Percentiles rank a stretch among this genome's conserved stretches.
Evolutionary conservation across 257 asterid species (phyloP).

Genomic region (Rauvolfia tetraphylla): DNA sequence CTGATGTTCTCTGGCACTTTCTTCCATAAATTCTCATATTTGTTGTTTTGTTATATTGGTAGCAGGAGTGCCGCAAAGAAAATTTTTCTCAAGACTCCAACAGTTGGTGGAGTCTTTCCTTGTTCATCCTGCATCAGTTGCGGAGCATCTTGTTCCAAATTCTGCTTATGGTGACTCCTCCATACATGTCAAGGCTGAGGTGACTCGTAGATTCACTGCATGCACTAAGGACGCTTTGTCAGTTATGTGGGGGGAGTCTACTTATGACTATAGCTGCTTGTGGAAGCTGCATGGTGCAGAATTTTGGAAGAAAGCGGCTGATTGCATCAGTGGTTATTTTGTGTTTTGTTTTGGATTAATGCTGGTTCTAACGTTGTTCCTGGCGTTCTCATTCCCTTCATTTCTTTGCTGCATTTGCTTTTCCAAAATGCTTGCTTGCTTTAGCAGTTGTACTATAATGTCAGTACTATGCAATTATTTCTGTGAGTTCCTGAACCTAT

Average conservation of each 20-base stretch:
- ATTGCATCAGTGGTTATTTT: background rate
- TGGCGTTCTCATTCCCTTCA: background rate
- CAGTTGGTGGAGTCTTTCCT: conserved; percentile 10
- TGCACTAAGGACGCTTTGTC: conserved; percentile 73
- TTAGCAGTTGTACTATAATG: background rate
- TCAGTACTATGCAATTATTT: background rate
- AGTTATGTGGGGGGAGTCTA: conserved; percentile 57
- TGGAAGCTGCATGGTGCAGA: conserved; percentile 30
- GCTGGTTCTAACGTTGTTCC: background rate
- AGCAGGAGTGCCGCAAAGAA: conserved; percentile 48
- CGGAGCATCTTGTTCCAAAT: background rate
- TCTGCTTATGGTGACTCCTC: conserved; percentile 44
- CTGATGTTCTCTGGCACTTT: conserved; percentile 17
- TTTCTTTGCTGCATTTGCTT: background rate
- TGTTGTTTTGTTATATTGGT: conserved; percentile 38
- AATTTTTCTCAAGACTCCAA: conserved; percentile 19
- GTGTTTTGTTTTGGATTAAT: conserved; percentile 1
- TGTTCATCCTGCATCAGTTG: conserved; percentile 23
- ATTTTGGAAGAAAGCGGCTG: conserved; percentile 15
- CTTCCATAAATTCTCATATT: conserved; percentile 30
- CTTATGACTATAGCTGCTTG: conserved; percentile 38
- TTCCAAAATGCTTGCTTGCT: background rate
- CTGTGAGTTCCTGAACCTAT: background rate
- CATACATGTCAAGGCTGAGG: conserved; percentile 74
- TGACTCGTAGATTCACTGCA: conserved; percentile 49